Conservation (phyloP, 78 protist genomes). For the slime mould (Dictyostelium discoideum) region dicty_2.7 NC_007089.4:2763001-2763500, state of each 20-base stretch:
- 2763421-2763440: slow-evolving; percentile 54
- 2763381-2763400: slow-evolving; percentile 37
- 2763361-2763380: neutral
- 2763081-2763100: neutral
- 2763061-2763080: neutral
- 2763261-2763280: neutral
- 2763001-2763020: neutral
- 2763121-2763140: slow-evolving; percentile 1
- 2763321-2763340: slow-evolving; percentile 24
- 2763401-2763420: slow-evolving; percentile 21
- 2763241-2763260: neutral
- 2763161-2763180: neutral
- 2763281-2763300: neutral
- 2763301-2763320: neutral
- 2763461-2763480: slow-evolving; percentile 39
- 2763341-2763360: neutral
- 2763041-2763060: slow-evolving; percentile 22
- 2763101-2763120: neutral
- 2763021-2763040: slow-evolving; percentile 1
- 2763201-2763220: slow-evolving; percentile 3
- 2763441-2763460: slow-evolving; percentile 50
- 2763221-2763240: neutral
- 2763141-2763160: neutral
- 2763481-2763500: slow-evolving; percentile 29
- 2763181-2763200: slow-evolving; percentile 16